Percentiles rank a stretch among this genome's conserved stretches.
These are phyloP conservation scores for Malus hybrid DNA, from an alignment of 331 rosid genomes.

Conservation along the genomic window DNA sequence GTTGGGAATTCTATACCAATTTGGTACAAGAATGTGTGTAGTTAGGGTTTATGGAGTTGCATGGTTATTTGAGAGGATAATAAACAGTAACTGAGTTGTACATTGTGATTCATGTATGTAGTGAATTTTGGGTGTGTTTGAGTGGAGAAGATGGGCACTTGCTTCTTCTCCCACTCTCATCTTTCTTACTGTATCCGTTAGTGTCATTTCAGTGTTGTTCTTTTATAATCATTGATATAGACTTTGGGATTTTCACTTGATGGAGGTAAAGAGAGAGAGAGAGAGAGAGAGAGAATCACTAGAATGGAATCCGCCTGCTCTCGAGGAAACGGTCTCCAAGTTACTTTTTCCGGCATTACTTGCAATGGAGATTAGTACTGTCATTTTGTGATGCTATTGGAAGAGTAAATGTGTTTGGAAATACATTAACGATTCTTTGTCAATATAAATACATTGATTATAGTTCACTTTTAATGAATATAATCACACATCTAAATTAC, in stretches of 20 bases:
- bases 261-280: slow-evolving; percentile 1
- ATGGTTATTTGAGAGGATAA: not conserved
- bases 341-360: not conserved
- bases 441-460: no score
- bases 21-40: not conserved
- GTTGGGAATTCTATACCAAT: not conserved
- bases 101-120: no score
- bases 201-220: not conserved
- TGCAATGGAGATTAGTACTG: not conserved
- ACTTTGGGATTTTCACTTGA: slow-evolving; percentile 2
- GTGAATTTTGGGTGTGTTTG: not conserved
- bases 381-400: not conserved
- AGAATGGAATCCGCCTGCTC: slow-evolving; percentile 41
- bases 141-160: slow-evolving; percentile 13
- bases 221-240: slow-evolving; percentile 27
- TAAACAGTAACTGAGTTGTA: not conserved
- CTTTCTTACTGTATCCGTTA: slow-evolving; percentile 15
- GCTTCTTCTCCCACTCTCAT: slow-evolving; percentile 4
- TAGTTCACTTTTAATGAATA: not conserved
- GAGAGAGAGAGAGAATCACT: not conserved
- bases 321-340: slow-evolving; percentile 50
- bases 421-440: no score
- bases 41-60: not conserved
- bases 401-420: no score
- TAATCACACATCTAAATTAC: not conserved